Base-by-base conservation (phyloP, 1,284 basidiomycete species). In the Pseudozyma flocculosa region DNA sequence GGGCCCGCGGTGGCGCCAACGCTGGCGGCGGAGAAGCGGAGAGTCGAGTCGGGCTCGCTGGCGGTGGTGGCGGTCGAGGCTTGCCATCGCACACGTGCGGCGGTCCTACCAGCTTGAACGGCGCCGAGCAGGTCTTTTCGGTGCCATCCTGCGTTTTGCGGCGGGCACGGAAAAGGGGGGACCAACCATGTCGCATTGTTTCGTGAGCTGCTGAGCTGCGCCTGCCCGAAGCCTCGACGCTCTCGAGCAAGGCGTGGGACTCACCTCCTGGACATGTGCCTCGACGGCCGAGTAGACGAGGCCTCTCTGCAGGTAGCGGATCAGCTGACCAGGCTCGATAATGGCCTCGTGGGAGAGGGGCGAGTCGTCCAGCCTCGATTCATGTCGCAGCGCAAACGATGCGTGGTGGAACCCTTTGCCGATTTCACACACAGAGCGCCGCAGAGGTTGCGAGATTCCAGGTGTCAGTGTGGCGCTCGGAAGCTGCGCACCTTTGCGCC, bases 281-380 rank as follows among this genome's bases (percentile, higher is more conserved):
- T 78, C 76, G 15, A 75, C 76, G 4, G 71, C 68, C 9, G 64
- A 54, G 46, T 76, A 78, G 38, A 77, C 54, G 19, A 76, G 64
- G 1, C 76, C 76, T 37, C 75, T 75, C 43, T 75, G 71, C 15
- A 78, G 51, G 38, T 67, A 64, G 23, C 63, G 54, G 17, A 78
- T 50, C 9, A 78, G 61, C 45, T 69, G 66, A 2, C 73, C 75
- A 5, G 76, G 76, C 45, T 75, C 67, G 39, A 78, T 56, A 44
- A 75, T 47, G 34, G 75, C 72, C 41, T 75, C 65, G 38, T 66
- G 66, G 18, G 71, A 70, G 14, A 72, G 51, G 2, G 76, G 73
- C 21, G 65, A 54, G 43, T 76, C 73, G 32, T 78, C 76, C 4
- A 78, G 54, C 2, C 76, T 62, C 1, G 69, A 63, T 45, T 78